Evolutionary conservation across 495 filamentous ascomycete species (phyloP).

Genomic region (Tuber magnatum): DNA sequence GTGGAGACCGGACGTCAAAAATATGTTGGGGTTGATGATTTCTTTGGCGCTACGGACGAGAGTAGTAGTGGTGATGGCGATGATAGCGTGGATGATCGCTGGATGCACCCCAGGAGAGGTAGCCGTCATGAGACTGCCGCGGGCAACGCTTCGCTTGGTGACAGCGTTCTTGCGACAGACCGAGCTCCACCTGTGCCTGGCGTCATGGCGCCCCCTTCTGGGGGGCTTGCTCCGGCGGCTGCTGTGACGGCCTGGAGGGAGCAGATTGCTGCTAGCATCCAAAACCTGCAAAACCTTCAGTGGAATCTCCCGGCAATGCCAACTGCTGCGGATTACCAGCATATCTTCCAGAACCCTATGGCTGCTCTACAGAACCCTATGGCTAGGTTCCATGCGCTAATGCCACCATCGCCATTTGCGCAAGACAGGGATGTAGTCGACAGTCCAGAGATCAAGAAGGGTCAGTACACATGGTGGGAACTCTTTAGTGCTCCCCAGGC

Average conservation of each 20-base stretch:
- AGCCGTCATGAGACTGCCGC: constrained; percentile 43
- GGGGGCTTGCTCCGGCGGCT: constrained; percentile 52
- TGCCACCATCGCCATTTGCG: constrained; percentile 56
- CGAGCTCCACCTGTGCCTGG: constrained; percentile 36
- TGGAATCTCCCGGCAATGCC: constrained; percentile 55
- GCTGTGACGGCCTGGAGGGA: constrained; percentile 65
- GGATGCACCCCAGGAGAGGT: constrained; percentile 23
- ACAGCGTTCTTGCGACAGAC: constrained; percentile 42
- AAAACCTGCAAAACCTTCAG: constrained; percentile 70
- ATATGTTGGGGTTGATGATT: constrained; percentile 46
- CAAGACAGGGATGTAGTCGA: constrained; percentile 44
- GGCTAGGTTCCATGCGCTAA: constrained; percentile 71
- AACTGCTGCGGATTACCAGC: constrained; percentile 47
- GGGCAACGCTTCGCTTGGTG: constrained; percentile 42
- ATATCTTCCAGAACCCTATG: constrained; percentile 36
- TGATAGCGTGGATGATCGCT: constrained; percentile 17
- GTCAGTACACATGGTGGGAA: constrained; percentile 63
- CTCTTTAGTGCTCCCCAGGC: constrained; percentile 51
- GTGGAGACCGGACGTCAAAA: constrained; percentile 45
- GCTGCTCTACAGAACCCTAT: constrained; percentile 50
- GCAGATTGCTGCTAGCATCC: constrained; percentile 67
- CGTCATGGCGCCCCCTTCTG: constrained; percentile 38
- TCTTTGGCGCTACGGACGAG: constrained; percentile 45
- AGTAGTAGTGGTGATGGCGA: constrained; percentile 40
- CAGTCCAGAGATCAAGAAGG: constrained; percentile 49